Evolutionary conservation across 2,329 filamentous ascomycete genomes (phyloP).

Genomic region (Penicillium sp.): DNA sequence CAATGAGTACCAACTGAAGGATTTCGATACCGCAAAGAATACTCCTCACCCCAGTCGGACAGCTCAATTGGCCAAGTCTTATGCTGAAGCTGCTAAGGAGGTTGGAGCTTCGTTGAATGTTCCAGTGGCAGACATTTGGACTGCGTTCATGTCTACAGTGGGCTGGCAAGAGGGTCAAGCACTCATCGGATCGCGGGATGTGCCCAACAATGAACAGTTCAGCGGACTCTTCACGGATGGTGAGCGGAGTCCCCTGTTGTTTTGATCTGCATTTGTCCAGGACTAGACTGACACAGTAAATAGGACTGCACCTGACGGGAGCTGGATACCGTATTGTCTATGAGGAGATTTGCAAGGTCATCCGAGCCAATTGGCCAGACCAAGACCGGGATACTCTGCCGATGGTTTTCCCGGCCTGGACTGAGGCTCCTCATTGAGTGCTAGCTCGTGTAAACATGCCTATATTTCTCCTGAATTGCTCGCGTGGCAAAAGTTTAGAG

Average conservation of each 20-base stretch:
- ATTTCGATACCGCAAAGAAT: conserved; percentile 52
- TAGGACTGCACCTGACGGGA: conserved; percentile 60
- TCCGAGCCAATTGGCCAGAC: conserved; percentile 57
- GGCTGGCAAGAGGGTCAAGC: conserved; percentile 55
- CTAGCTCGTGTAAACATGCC: neutral
- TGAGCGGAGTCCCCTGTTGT: conserved; percentile 33
- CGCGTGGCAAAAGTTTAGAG: neutral
- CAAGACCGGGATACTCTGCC: conserved; percentile 54
- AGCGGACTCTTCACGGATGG: conserved; percentile 58
- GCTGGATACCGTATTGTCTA: conserved; percentile 59
- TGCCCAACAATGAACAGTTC: conserved; percentile 59
- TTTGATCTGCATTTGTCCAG: neutral
- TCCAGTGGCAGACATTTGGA: conserved; percentile 76
- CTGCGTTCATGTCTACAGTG: conserved; percentile 68
- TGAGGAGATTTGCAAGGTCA: conserved; percentile 54
- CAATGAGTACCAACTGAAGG: conserved; percentile 68
- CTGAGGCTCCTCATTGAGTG: conserved; percentile 40
- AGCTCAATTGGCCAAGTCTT: conserved; percentile 64
- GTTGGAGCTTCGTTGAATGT: conserved; percentile 59
- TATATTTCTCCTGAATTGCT: neutral
- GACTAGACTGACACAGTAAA: conserved; percentile 6
- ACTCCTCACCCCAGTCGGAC: conserved; percentile 56
- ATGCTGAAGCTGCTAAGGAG: conserved; percentile 65
- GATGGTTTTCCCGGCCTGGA: conserved; percentile 58
- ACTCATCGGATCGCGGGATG: conserved; percentile 59